Evolutionary conservation across 805 yeast genomes (phyloP).

Genomic region (Candida patagonica): DNA sequence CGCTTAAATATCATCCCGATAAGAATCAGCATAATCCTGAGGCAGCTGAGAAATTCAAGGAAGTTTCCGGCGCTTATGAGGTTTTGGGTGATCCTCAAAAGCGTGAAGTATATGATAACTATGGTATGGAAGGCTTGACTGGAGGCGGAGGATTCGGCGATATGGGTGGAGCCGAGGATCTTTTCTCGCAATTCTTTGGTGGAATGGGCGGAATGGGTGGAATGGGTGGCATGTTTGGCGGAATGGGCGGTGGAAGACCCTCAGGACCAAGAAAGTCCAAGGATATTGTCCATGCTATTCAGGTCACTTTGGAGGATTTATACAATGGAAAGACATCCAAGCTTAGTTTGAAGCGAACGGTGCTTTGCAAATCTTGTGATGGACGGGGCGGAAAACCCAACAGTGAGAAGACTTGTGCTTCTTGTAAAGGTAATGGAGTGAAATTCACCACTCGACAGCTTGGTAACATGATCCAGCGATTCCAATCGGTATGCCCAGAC

Average conservation of each 20-base stretch:
- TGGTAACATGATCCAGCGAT: conserved; percentile 99
- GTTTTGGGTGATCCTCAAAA: conserved; percentile 79
- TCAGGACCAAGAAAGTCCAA: conserved; percentile 83
- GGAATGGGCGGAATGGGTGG: conserved; percentile 39
- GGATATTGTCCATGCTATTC: conserved; percentile 82
- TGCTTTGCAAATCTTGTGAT: conserved; percentile 78
- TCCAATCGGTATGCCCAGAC: conserved; percentile 86
- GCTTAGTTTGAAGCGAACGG: conserved; percentile 86
- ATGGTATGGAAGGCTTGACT: conserved; percentile 85
- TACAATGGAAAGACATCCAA: conserved; percentile 91
- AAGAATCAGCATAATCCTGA: conserved; percentile 60
- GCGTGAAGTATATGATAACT: conserved; percentile 80
- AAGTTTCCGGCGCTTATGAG: conserved; percentile 81
- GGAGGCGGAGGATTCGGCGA: conserved; percentile 66
- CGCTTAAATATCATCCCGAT: conserved; percentile 76
- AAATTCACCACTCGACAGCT: conserved; percentile 91
- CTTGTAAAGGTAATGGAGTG: conserved; percentile 89
- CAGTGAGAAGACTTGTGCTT: conserved; percentile 72
- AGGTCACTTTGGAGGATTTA: conserved; percentile 83
- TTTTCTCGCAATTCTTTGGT: conserved; percentile 78
- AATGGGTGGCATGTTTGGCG: conserved; percentile 28
- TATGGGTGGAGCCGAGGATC: conserved; percentile 61
- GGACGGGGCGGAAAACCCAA: conserved; percentile 97
- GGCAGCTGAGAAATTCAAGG: conserved; percentile 95
- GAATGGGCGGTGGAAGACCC: conserved; percentile 52